phyloP scores from a whole-genome alignment of 345 rosid genomes.

The Heritiera fomes region DNA sequence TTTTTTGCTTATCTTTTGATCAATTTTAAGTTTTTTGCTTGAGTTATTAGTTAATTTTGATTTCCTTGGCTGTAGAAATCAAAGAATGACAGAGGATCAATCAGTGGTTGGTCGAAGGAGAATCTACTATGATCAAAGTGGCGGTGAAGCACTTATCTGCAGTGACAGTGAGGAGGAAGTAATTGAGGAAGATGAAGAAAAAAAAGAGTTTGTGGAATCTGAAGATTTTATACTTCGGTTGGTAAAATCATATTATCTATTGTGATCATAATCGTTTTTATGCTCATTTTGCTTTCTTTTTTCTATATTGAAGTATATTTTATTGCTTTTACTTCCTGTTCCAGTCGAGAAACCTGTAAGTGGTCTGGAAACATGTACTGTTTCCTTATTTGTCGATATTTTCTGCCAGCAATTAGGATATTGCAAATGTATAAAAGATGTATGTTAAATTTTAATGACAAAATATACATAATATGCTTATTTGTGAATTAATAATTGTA shows the following conservation, averaged over 20 bases:
- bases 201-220: constrained; percentile 65
- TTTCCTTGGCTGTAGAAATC: constrained; percentile 63
- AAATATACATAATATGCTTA: background rate
- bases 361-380: background rate
- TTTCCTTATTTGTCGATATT: background rate
- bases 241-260: constrained; percentile 40
- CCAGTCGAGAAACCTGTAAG: background rate
- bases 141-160: constrained; percentile 98
- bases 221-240: constrained; percentile 93
- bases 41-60: constrained; percentile 20
- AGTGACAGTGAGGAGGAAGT: constrained; percentile 98
- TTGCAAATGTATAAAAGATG: background rate
- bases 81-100: constrained; percentile 99
- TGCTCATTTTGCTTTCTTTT: background rate
- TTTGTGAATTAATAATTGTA: constrained; percentile 3
- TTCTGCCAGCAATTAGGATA: background rate
- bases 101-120: constrained; percentile 97
- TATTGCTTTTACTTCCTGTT: background rate
- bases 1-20: background rate
- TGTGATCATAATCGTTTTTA: constrained; percentile 7
- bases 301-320: background rate
- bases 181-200: constrained; percentile 83
- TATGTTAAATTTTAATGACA: constrained; percentile 1
- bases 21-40: background rate
- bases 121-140: constrained; percentile 94